Conservation (phyloP, 208 protist genomes). For the Zelonia costaricensis region DNA sequence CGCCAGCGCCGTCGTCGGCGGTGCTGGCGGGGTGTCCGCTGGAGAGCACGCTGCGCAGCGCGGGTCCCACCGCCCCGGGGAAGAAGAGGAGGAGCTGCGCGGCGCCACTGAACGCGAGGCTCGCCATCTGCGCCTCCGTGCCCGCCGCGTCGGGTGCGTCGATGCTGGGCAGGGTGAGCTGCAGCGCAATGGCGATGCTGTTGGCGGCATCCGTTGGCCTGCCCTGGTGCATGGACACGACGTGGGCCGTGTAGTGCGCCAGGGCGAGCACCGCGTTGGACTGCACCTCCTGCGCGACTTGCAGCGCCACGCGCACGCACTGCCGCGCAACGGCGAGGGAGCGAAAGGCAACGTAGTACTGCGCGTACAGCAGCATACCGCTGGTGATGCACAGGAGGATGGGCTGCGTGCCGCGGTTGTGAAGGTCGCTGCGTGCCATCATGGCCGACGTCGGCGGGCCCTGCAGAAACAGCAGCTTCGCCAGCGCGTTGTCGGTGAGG, state of each 20-base stretch:
- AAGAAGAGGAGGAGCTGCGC: slow-evolving; percentile 70
- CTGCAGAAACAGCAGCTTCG: slow-evolving; percentile 36
- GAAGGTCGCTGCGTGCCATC: slow-evolving; percentile 22
- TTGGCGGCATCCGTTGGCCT: slow-evolving; percentile 63
- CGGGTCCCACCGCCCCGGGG: slow-evolving; percentile 56
- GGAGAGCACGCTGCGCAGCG: slow-evolving; percentile 48
- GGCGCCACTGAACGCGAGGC: slow-evolving; percentile 54
- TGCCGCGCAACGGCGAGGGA: slow-evolving; percentile 55
- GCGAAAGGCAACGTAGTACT: slow-evolving; percentile 66
- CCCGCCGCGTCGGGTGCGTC: background rate
- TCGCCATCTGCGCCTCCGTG: slow-evolving; percentile 38
- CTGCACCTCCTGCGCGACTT: slow-evolving; percentile 77
- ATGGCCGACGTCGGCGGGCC: slow-evolving; percentile 13
- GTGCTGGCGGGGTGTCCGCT: background rate
- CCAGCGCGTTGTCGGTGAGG: slow-evolving; percentile 36
- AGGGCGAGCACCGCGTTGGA: slow-evolving; percentile 62
- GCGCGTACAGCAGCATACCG: slow-evolving; percentile 80
- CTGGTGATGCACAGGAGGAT: slow-evolving; percentile 74
- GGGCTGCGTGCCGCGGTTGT: slow-evolving; percentile 45
- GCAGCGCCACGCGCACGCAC: slow-evolving; percentile 68
- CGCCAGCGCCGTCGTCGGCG: background rate
- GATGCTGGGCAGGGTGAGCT: slow-evolving; percentile 33
- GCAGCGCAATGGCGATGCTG: slow-evolving; percentile 77
- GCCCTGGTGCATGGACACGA: slow-evolving; percentile 50
- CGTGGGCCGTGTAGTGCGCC: slow-evolving; percentile 76